Base-by-base conservation (phyloP, 768 basidiomycete genomes). In the Rubroboletus pulcherrimus region DNA sequence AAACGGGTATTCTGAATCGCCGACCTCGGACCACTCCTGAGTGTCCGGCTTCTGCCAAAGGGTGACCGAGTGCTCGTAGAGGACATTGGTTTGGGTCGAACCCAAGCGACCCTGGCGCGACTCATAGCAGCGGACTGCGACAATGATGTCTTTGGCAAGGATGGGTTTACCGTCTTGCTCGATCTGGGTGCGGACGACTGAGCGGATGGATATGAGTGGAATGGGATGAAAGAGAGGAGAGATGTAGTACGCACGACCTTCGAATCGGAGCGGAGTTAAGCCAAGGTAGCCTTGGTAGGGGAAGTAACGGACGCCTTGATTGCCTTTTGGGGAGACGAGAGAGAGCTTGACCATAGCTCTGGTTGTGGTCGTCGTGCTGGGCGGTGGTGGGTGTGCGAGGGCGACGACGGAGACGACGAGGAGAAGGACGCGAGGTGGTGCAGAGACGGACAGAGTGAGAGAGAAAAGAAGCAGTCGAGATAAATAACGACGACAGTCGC, bases 51-150 rank as follows among this genome's bases (percentile, higher is more conserved):
- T 85, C 42, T 77, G 74, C 90, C 91, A 92, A 41, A 93, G 78
- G 11, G 80, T 74, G 59, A 84, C 77, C 9, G 81, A 77, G 64
- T 83, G 75, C 59, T 91, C 87, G 63, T 83, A 86, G 58, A 92
- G 78, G 31, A 89, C 60, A 51, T 86, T 88, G 35, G 85, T 82
- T 42, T 81, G 80, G 26, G 77, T 58, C 15, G 78, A 71, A 51
- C 81, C 82, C 53, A 84, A 72, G 58, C 82, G 84, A 56, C 82
- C 81, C 49, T 85, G 71, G 33, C 89, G 83, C 40, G 86, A 78
- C 75, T 93, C 91, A 68, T 92, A 92, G 72, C 91, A 93, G 42
- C 90, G 82, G 42, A 93, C 81, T n/a, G 84, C 81, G 63, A 96
- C 77, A 49, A 81, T 78, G 62, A 92, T 73, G 39, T 83, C 81